These are phyloP conservation scores for Linnemannia schmuckeri DNA, from an alignment of 192 early-diverging fungal species.

Conservation along the genomic window DNA sequence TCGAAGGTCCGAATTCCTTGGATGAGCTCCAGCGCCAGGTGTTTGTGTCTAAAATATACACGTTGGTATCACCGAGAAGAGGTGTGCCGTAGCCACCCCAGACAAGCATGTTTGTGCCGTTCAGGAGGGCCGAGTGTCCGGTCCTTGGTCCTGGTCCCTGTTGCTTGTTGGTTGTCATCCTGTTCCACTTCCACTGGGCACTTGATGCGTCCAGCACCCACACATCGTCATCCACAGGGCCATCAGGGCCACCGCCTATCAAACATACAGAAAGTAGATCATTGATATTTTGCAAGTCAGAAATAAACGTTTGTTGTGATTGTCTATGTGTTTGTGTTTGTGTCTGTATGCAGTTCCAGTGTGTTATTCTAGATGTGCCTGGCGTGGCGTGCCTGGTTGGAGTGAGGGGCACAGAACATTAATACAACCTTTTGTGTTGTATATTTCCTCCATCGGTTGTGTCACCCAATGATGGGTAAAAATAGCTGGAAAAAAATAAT, in stretches of 20 bases:
- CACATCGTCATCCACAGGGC: conserved; percentile 62
- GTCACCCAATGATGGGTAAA: not conserved
- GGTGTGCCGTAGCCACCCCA: conserved; percentile 74
- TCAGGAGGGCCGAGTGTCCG: conserved; percentile 76
- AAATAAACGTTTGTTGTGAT: not conserved
- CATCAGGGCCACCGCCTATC: conserved; percentile 58
- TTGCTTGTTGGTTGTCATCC: conserved; percentile 44
- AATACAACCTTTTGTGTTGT: not conserved
- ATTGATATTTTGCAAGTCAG: not conserved
- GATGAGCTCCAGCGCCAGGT: conserved; percentile 74
- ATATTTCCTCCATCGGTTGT: not conserved
- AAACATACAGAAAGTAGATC: not conserved
- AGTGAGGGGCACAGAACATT: not conserved
- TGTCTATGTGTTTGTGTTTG: not conserved
- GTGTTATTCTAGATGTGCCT: not conserved
- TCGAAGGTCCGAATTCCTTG: conserved; percentile 33
- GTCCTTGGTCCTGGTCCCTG: conserved; percentile 66
- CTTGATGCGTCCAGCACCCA: conserved; percentile 62
- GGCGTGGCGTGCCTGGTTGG: not conserved
- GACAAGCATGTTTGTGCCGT: conserved; percentile 72
- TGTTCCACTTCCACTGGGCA: conserved; percentile 55
- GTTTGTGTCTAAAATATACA: conserved; percentile 74
- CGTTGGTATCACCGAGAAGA: conserved; percentile 65
- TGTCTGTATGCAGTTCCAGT: conserved; percentile 30
- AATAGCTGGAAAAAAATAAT: not conserved